Base-by-base conservation (phyloP, 331 rosid genomes). In the Stylosanthes scabra region DNA sequence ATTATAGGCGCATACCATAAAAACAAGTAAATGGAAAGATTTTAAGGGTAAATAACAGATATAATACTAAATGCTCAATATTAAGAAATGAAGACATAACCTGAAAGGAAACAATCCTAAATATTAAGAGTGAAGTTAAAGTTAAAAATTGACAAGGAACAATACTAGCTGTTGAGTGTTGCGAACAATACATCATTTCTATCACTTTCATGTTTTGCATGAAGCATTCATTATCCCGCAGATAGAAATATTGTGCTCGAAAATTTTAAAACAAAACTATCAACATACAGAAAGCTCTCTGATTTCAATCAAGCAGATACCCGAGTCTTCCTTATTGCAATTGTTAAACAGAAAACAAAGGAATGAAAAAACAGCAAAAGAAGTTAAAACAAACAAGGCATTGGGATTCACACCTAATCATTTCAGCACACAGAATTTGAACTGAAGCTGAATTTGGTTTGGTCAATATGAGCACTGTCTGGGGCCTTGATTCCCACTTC, bases 401-500 rank as follows among this genome's bases (percentile, higher is more conserved):
- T 70, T 58, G 45, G 55, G 50, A 65, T 73, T 65, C 87, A 54
- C 73, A 95, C 97, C 97, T 90, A 77, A 95, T 78, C 92, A 92
- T 88, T 63, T 95, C 97, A 12, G 80, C 84, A 82, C 97, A 92
- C 10, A 95, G 85, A 82, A 79, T 71, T 84, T 20, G 93, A 85
- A 90, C 97, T 16, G 96, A 76, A 79, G 66, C 63, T 27, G 97
- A 95, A 81, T 95, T 90, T 72, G 96, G 99, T 84, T 95, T 88
- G 51, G 92, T 88, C 91, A 95, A 70, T 77, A 95, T 83, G 85
- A 95, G 93, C 80, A 92, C 93, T 4, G 89, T 92, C 88, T 83
- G 96, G 59, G 99, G 99, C 68, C 74, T 49, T 70, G 97, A 90
- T 83, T 95, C 93, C 99, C 99, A 95, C 83, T 83, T 92, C 93